Percentiles rank a stretch among this genome's conserved stretches.
Conservation (phyloP, 2,329 filamentous ascomycete genomes). For the Fusarium coicis region DNA sequence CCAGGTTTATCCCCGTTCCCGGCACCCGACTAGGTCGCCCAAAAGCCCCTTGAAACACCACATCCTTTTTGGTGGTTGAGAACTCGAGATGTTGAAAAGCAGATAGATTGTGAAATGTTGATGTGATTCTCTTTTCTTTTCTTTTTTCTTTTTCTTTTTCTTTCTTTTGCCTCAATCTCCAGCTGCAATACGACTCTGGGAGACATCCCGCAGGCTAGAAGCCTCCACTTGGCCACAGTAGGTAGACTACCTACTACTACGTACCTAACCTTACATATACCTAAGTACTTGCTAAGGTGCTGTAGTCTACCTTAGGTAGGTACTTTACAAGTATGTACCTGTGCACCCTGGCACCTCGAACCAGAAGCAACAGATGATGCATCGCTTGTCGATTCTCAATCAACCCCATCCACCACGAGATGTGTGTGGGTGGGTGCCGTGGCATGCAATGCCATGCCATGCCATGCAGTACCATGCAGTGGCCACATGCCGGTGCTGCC, state of each 20-base stretch:
- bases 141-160: neutral
- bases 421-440: conserved; percentile 16
- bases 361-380: conserved; percentile 6
- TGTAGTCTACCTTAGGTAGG: neutral
- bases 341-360: neutral
- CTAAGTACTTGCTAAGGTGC: neutral
- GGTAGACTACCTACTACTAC: no score
- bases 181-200: conserved; percentile 23
- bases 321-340: neutral
- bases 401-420: conserved; percentile 17
- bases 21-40: conserved; percentile 2
- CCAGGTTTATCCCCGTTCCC: conserved; percentile 11
- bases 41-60: conserved; percentile 35
- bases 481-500: conserved; percentile 6
- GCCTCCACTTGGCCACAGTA: neutral
- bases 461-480: neutral
- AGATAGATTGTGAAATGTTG: neutral
- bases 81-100: neutral
- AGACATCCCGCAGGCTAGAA: neutral
- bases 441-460: neutral
- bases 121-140: neutral
- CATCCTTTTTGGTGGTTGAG: neutral
- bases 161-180: conserved; percentile 1
- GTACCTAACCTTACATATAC: neutral
- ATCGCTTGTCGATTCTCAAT: neutral